Evolutionary conservation across 1,139 yeast species (phyloP), one percentile per base, ranked within the genome.

Genomic region (Eremothecium sinecaudum): DNA sequence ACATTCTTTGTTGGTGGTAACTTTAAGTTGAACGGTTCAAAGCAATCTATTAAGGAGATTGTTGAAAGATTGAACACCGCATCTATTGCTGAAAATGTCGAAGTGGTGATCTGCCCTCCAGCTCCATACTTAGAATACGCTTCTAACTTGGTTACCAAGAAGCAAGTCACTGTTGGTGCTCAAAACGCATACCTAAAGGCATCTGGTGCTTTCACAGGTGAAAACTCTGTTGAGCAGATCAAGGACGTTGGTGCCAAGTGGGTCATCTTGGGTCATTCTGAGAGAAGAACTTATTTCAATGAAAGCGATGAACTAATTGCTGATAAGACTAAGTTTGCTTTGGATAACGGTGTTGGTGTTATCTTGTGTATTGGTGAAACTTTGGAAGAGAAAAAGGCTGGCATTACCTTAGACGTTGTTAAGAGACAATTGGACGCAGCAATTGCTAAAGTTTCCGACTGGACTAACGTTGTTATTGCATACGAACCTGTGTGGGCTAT

Each of bases 401-500:
- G 81, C 59, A 61, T 76, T 64, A 90, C 98, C 55, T 72, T 87
- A 56, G 73, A 77, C 18, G 94, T 92, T 44, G 80, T 83, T 63
- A 76, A 83, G 59, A 76, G 82, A 68, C 97, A 90, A 74, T 73
- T 90, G 62, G 74, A 77, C 50, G 96, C 97, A 45, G 96, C 80
- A 43, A 67, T 82, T 56, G 81, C 75, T 61, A 69, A 79, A 50
- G 79, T 87, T 46, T 64, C 72, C 53, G 97, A 87, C 75, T 90
- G 98, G 98, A 58, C 79, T 47, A 73, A 82, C 64, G 71, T 90
- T 52, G 98, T 90, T 48, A 70, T 92, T 63, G 99, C 98, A 59
- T 92, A 92, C 69, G 98, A 90, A 71, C 99, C 99, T 54, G 95
- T 90, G 52, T 90, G 98, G 98, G 99, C 99, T 52, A 90, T 90